Evolutionary conservation across 257 asterid genomes (phyloP).

Genomic region (Forsythia viridissima): DNA sequence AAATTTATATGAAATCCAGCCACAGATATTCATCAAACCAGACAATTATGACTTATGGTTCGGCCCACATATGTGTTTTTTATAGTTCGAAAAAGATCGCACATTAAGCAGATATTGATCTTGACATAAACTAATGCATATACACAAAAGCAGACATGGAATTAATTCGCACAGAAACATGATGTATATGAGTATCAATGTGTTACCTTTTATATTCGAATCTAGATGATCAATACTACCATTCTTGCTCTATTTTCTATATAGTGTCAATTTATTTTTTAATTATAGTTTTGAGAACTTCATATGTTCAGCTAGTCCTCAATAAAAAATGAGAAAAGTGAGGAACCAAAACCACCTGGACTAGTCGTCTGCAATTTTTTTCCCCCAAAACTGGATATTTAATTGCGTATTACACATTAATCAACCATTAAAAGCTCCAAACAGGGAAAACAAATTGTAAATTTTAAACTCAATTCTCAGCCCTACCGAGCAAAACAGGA

Average conservation of each 20-base stretch:
- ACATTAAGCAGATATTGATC: too few relatives aligned
- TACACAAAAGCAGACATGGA: not conserved
- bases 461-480: not conserved
- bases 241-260: not conserved
- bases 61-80: too few relatives aligned
- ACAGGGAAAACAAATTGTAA: not conserved
- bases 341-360: not conserved
- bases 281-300: not conserved
- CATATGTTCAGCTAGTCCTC: not conserved
- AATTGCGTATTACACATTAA: not conserved
- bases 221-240: not conserved
- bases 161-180: not conserved
- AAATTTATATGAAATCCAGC: not conserved
- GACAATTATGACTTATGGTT: not conserved
- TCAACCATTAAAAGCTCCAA: not conserved
- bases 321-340: not conserved
- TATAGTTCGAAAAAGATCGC: too few relatives aligned
- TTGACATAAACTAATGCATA: too few relatives aligned
- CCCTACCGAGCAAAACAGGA: not conserved
- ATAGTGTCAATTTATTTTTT: not conserved
- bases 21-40: not conserved
- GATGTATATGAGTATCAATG: not conserved
- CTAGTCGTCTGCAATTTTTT: too few relatives aligned
- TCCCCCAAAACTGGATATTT: not conserved
- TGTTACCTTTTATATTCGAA: not conserved